phyloP scores from a whole-genome alignment of 176 grass and related monocot genomes.

The Cenchrus fungigraminus region DNA sequence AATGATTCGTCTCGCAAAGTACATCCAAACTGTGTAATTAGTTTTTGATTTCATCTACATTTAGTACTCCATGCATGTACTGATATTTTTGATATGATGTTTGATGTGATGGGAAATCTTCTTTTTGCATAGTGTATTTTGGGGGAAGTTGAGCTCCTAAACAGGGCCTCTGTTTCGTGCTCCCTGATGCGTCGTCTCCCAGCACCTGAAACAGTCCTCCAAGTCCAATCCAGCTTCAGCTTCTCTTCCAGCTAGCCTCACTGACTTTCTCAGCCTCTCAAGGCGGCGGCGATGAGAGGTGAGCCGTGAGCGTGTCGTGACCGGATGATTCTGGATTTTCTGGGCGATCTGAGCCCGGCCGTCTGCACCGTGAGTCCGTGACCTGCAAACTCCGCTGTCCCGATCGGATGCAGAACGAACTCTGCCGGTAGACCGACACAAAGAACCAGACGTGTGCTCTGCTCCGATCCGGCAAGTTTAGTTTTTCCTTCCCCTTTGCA shows the following conservation, averaged over 20 bases:
- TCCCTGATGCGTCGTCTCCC: neutral
- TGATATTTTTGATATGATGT: too few relatives aligned
- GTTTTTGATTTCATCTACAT: too few relatives aligned
- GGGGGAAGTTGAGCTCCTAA: neutral
- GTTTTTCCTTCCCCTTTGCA: neutral
- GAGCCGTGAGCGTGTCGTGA: neutral
- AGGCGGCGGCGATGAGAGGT: neutral
- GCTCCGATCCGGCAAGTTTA: neutral
- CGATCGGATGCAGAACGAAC: neutral
- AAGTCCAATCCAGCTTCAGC: neutral
- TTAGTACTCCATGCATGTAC: too few relatives aligned
- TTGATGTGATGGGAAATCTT: too few relatives aligned
- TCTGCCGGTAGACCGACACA: neutral
- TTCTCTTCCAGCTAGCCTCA: neutral
- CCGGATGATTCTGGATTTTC: neutral
- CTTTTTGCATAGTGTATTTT: too few relatives aligned
- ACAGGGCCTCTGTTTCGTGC: neutral
- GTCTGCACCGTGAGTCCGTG: neutral
- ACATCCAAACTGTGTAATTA: too few relatives aligned
- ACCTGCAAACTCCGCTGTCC: neutral
- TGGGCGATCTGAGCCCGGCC: neutral
- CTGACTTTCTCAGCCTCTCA: too few relatives aligned
- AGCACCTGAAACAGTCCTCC: neutral
- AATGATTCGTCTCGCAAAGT: too few relatives aligned
- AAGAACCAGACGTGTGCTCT: constrained; percentile 3